Base-by-base conservation (phyloP, 495 filamentous ascomycete species). In the Penicillium longicatenatum region DNA sequence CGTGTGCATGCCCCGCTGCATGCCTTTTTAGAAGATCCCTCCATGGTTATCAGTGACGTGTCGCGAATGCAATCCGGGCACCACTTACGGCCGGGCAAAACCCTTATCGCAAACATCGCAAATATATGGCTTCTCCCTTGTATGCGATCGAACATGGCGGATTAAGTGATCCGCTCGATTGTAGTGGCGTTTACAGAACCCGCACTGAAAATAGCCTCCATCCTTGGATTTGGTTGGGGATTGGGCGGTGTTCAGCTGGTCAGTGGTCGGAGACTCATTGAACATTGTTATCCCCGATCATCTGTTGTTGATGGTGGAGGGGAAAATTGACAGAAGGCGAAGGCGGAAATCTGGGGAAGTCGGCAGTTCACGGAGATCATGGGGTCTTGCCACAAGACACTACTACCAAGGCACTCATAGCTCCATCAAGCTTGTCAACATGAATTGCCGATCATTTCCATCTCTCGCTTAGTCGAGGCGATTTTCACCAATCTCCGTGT, bases 121-220 rank as follows among this genome's bases (percentile, higher is more conserved):
- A 6, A 65, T 45, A 41, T 83, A 84, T 16, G 81, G 80, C 54
- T 83, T 83, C 45, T 82, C 82, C 24, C 81, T 74, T 0, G 81
- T 84, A 59, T 84, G 82, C n/a, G 80, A 79, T 44, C 81, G 75
- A 19, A 84, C 79, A 65, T 84, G 82, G 43, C 82, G 74, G 60
- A 81, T 81, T 6, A 84, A 70, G 65, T 84, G 82, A 57, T 84
- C 82, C 1, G 81, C 78, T 22, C 82, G 79, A 16, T 76, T 79
- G 60, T 84, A 84, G 29, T 75, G 71, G 30, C 78, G 76, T 50
- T 78, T 70, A 57, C 82, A 84, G 48, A 82, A 75, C 42, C 78
- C 78, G 41, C 82, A 84, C 63, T 84, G 80, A 60, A 82, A 84
- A 50, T 70, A 71, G 10, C 64, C 70, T 20, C 60, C 61, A 17